These are phyloP conservation scores for Neoarthrinium moseri DNA, from an alignment of 2,329 filamentous ascomycete genomes.

Conservation along the genomic window DNA sequence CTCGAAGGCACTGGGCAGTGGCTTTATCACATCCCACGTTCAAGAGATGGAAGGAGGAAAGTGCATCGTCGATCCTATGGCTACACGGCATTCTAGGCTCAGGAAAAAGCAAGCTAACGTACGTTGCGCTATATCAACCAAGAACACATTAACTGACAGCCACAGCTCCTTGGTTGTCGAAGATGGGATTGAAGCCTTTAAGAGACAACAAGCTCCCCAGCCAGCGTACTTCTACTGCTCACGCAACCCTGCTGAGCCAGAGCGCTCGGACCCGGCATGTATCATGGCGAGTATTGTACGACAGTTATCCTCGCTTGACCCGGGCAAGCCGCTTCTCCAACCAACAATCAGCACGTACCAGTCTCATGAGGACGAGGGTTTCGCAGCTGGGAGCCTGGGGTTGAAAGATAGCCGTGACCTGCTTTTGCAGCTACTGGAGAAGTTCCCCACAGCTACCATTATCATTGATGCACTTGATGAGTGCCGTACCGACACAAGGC, in stretches of 20 bases:
- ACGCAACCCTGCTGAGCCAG: not conserved
- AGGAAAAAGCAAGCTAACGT: not conserved
- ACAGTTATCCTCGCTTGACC: not conserved
- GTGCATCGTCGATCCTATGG: not conserved
- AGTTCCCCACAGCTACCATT: not conserved
- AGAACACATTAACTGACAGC: not conserved
- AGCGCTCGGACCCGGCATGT: not conserved
- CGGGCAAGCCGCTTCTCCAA: not conserved
- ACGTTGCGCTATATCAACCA: not conserved
- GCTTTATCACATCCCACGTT: not conserved
- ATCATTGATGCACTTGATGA: not conserved
- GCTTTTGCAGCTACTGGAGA: not conserved
- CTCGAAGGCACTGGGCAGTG: not conserved
- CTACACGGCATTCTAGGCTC: not conserved
- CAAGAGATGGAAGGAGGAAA: not conserved
- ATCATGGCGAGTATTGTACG: not conserved
- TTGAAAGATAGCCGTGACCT: not conserved
- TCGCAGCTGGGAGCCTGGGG: not conserved
- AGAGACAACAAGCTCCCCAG: too few relatives aligned
- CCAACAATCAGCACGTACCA: not conserved
- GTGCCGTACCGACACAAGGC: not conserved
- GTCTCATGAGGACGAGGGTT: not conserved
- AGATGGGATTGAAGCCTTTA: not conserved
- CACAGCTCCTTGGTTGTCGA: not conserved
- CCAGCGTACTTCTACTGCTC: not conserved